These are phyloP conservation scores for Pythium utonaiense DNA, from an alignment of 352 stramenopile species.

Conservation along the genomic window DNA sequence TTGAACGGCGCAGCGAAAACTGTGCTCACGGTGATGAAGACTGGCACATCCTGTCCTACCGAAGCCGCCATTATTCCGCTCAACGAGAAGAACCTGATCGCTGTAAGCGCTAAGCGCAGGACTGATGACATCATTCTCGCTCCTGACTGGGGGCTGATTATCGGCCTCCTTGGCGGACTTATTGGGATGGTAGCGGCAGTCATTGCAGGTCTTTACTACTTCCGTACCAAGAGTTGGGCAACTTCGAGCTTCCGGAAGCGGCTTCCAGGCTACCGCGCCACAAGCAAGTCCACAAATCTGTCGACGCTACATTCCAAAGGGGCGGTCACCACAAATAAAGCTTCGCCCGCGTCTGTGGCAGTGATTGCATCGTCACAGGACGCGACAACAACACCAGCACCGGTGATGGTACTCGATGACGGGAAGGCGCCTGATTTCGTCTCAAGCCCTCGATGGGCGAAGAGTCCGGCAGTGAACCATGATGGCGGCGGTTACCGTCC, in stretches of 20 bases:
- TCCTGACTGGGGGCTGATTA: conserved; percentile 87
- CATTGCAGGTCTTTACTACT: conserved; percentile 79
- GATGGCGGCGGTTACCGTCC: conserved; percentile 37
- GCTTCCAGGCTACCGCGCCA: conserved; percentile 20
- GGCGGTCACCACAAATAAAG: conserved; percentile 41
- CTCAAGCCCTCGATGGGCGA: conserved; percentile 13
- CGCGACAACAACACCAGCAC: conserved; percentile 6
- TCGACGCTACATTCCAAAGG: conserved; percentile 67
- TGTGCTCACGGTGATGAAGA: conserved; percentile 83
- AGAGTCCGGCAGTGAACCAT: neutral
- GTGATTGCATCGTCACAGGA: neutral
- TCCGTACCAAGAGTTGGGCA: conserved; percentile 78
- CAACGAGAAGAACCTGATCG: conserved; percentile 85
- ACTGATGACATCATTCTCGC: conserved; percentile 81
- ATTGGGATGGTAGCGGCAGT: conserved; percentile 70
- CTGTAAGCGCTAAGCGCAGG: conserved; percentile 71
- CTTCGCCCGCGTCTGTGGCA: neutral
- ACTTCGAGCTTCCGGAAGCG: conserved; percentile 30
- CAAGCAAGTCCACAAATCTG: conserved; percentile 50
- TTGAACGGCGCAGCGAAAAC: conserved; percentile 60
- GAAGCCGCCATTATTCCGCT: conserved; percentile 81
- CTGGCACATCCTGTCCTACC: conserved; percentile 65
- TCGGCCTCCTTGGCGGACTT: conserved; percentile 68
- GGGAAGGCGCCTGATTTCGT: neutral
- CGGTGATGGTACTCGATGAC: conserved; percentile 24